A percentile compares a stretch with the other conserved stretches of the same genome.
phyloP scores from a whole-genome alignment of 139 green algal genomes.

The Limnomonas spitsbergensis region DNA sequence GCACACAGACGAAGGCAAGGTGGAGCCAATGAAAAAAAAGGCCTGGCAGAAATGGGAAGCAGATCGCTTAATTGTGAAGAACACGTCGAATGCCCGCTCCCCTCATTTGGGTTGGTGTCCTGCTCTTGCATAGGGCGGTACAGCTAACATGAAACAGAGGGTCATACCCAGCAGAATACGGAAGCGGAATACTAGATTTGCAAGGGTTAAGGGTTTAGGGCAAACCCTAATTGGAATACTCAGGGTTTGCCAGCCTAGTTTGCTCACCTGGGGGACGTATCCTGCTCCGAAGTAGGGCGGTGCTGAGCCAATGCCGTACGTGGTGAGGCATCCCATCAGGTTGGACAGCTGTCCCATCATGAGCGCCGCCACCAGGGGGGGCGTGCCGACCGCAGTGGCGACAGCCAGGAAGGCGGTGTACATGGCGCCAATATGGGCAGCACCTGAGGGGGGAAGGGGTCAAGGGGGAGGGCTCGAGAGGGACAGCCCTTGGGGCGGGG shows the following conservation, averaged over 20 bases:
- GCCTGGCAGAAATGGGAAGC: too few relatives aligned
- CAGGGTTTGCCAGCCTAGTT: background rate
- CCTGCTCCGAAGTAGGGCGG: slow-evolving; percentile 92
- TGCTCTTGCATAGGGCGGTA: too few relatives aligned
- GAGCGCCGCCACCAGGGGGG: slow-evolving; percentile 61
- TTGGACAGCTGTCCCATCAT: slow-evolving; percentile 89
- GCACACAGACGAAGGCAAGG: too few relatives aligned
- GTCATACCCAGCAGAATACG: too few relatives aligned
- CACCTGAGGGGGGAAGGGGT: slow-evolving; percentile 52
- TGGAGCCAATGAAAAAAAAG: too few relatives aligned
- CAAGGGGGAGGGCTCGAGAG: too few relatives aligned
- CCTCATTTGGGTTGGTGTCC: too few relatives aligned
- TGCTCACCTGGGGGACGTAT: slow-evolving; percentile 62
- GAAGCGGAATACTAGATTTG: slow-evolving; percentile 1
- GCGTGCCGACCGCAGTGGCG: slow-evolving; percentile 81
- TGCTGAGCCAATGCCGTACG: slow-evolving; percentile 97
- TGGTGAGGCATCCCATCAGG: slow-evolving; percentile 98
- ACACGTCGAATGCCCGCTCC: too few relatives aligned
- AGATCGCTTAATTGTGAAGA: too few relatives aligned
- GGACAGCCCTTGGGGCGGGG: too few relatives aligned
- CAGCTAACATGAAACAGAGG: too few relatives aligned
- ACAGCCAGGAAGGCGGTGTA: slow-evolving; percentile 99
- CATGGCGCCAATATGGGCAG: slow-evolving; percentile 99
- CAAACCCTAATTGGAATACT: background rate
- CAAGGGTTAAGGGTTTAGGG: background rate